Conservation (phyloP, 1,139 yeast genomes). For the Suhomyces guaymorum region DNA sequence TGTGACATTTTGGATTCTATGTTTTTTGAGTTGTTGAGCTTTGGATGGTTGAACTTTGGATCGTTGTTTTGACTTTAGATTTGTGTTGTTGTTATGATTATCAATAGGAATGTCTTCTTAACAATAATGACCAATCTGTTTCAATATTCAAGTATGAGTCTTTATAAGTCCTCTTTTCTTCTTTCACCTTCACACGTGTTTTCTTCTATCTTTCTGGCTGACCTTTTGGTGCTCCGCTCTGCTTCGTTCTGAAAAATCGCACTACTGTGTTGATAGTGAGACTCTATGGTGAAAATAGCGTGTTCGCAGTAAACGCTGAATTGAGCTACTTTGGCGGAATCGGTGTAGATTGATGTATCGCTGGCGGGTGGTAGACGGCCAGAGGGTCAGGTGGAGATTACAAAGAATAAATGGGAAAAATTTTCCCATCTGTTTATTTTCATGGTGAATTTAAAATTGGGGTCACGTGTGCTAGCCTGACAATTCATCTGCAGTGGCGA, state of each 20-base stretch:
- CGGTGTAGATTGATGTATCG: not conserved
- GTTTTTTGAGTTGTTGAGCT: not conserved
- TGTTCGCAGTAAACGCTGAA: too few species aligned
- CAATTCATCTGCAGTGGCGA: too few species aligned
- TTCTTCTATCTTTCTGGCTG: too few species aligned
- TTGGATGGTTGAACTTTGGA: too few species aligned
- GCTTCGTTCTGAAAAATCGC: conserved; percentile 8
- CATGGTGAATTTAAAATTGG: not conserved
- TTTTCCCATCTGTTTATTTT: conserved; percentile 1
- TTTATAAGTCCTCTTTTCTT: too few species aligned
- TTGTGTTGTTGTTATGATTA: not conserved
- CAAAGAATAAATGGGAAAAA: conserved; percentile 1
- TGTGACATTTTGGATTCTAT: conserved; percentile 9
- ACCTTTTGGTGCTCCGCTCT: too few species aligned
- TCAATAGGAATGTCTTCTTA: too few species aligned
- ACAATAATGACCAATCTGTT: too few species aligned
- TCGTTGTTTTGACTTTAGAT: too few species aligned
- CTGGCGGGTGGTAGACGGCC: not conserved
- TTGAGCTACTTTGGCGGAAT: not conserved
- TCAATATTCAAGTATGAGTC: too few species aligned
- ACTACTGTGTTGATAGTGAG: conserved; percentile 1
- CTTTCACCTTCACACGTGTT: too few species aligned
- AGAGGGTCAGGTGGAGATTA: not conserved
- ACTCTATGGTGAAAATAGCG: not conserved
- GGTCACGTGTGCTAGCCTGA: conserved; percentile 2